Evolutionary conservation across 164 flowering plant genomes (phyloP), one percentile per base, ranked within the genome.

Genomic region (Nelumbo lutea): DNA sequence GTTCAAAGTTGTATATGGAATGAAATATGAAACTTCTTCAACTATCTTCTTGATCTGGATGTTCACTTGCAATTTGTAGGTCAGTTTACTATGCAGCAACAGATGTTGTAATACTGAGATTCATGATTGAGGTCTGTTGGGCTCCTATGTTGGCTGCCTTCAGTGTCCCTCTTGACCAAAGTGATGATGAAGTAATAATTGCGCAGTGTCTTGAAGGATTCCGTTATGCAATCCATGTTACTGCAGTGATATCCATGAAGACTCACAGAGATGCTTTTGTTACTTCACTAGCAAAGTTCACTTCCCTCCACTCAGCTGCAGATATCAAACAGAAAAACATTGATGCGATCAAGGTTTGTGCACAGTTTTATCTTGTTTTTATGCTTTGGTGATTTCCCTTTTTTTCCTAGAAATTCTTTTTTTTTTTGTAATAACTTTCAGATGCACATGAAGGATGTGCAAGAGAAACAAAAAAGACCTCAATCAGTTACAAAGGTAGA

Each of bases 91-190:
- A 96, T 84, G 96, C 99, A 9, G 99, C 99, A 53, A 88, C 96
- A 69, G 98, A 96, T 86, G 98, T 90, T 58, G 90, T 90, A 65
- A 91, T 91, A 68, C 89, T 96, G 67, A 83, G 89, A 79, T 93
- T 96, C 86, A 96, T 96, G 99, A 78, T 91, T 62, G 99, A 96
- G 83, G 98, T 84, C 52, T 93, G 99, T 77, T 96, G 99, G 99
- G 99, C 99, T 80, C 99, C 99, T 13, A 96, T 93, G 97, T 70
- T 96, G 87, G 99, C 97, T 81, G 99, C 99, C 64, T 96, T 96
- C 80, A 96, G 98, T 81, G 98, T 96, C 74, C 98, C 98, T 51
- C 96, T 96, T 76, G 99, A 96, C 68, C 99, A 93, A 81, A 93
- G 92, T 86, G 96, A 90, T 63, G 98, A 96, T 76, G 98, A 90